These are phyloP conservation scores for Pyrenophora seminiperda DNA, from an alignment of 2,329 filamentous ascomycete genomes.

Conservation along the genomic window DNA sequence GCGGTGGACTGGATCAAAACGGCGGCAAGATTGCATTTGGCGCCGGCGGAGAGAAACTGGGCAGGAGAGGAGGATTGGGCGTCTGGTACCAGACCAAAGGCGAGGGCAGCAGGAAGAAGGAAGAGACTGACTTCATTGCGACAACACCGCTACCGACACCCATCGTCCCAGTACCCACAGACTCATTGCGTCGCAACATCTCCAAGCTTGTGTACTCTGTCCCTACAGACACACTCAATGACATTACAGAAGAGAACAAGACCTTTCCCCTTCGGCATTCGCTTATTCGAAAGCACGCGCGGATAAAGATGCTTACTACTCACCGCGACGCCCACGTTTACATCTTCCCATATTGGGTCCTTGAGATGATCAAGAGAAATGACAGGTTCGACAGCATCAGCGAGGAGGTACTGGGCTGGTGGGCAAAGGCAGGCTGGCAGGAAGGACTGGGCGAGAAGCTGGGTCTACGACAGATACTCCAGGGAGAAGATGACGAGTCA, in stretches of 20 bases:
- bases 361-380: slow-evolving; percentile 80
- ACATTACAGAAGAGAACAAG: slow-evolving; percentile 76
- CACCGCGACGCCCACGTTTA: slow-evolving; percentile 94
- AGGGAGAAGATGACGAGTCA: slow-evolving; percentile 51
- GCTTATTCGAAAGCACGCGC: slow-evolving; percentile 74
- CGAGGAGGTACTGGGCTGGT: slow-evolving; percentile 92
- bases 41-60: slow-evolving; percentile 60
- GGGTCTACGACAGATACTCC: slow-evolving; percentile 69
- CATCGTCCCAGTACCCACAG: slow-evolving; percentile 63
- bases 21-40: slow-evolving; percentile 54
- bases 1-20: slow-evolving; percentile 55
- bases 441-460: slow-evolving; percentile 78
- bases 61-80: slow-evolving; percentile 77
- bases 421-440: slow-evolving; percentile 95
- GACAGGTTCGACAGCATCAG: slow-evolving; percentile 84
- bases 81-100: slow-evolving; percentile 91
- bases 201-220: slow-evolving; percentile 84
- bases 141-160: slow-evolving; percentile 69
- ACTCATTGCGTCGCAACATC: slow-evolving; percentile 69
- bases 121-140: slow-evolving; percentile 91
- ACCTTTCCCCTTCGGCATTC: slow-evolving; percentile 75
- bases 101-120: slow-evolving; percentile 78
- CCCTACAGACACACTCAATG: slow-evolving; percentile 86
- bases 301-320: slow-evolving; percentile 78
- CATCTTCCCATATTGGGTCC: slow-evolving; percentile 88